Base-by-base conservation (phyloP, 192 early-diverging fungal genomes). In the Mortierella claussenii region DNA sequence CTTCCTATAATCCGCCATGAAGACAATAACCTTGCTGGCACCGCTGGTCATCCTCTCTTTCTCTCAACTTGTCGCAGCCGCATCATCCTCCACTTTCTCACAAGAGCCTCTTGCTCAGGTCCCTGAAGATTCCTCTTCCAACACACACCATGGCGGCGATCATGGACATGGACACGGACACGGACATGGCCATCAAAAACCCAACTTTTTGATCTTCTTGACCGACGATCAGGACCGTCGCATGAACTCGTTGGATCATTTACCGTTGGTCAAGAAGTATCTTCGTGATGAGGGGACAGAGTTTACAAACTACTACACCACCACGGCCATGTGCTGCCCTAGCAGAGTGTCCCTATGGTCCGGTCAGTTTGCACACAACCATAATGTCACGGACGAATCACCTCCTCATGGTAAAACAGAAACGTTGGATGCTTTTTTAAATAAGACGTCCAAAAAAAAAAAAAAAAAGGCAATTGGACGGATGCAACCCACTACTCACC, bases 281-380 rank as follows among this genome's bases (percentile, higher is more conserved):
- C 43, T 91, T 21, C 69, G 86, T 0, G 49, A 90, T 9, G 56
- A 89, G 54, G 90, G 90, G 6, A 88, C 90, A 1, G 44, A 71
- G 48, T 89, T 87, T 32, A 78, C 68, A 20, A 89, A 90, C 53
- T 85, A 91, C 48, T 89, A 84, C 70, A 82, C 82, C 3, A 91
- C 88, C 2, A 87, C 83, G 2, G 80, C 88, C 1, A 81, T 89
- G 27, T 91, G 88, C 44, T 91, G 90, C 47, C 88, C 88, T 4
- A 85, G 83, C 50, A 82, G 90, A 11, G 87, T 89, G 10, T 81
- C 81, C 0, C 66, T 91, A 20, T 79, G 87, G 63, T 69, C 81
- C 3, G 83, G 86, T 11, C 85, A 89, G 53, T 89, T 86, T 80
- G 85, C 89, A 0, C 89, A 91, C 65, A 91, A 91, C 58, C 85